Conservation (phyloP, 2,329 filamentous ascomycete species). For the Alternaria triticina region DNA sequence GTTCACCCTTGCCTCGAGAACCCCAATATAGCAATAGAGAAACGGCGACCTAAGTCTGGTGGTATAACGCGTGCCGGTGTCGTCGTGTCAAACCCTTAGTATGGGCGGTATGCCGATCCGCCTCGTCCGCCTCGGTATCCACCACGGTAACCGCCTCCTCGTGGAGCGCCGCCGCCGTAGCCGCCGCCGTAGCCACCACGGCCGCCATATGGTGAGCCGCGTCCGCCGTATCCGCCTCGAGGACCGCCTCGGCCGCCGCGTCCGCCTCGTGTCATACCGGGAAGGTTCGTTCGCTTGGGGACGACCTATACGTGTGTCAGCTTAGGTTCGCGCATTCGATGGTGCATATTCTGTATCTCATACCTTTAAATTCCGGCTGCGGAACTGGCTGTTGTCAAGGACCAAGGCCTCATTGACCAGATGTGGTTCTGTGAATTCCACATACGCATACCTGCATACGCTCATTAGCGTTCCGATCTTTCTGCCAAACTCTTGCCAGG, state of each 20-base stretch:
- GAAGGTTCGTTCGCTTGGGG: conserved; percentile 95
- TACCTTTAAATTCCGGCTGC: conserved; percentile 94
- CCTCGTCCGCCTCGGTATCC: conserved; percentile 44
- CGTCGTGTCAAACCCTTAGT: conserved; percentile 10
- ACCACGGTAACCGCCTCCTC: conserved; percentile 52
- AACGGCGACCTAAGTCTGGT: conserved; percentile 3
- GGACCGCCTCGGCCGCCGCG: conserved; percentile 64
- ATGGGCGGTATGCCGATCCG: conserved; percentile 29
- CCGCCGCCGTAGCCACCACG: conserved; percentile 38
- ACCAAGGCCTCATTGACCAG: conserved; percentile 92
- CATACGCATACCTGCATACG: conserved; percentile 87
- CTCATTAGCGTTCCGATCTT: conserved; percentile 61
- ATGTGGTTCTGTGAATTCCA: conserved; percentile 94
- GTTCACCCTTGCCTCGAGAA: neutral
- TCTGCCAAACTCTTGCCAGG: conserved; percentile 62
- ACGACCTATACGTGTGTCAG: conserved; percentile 62
- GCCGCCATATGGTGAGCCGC: conserved; percentile 58
- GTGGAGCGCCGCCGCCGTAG: conserved; percentile 40
- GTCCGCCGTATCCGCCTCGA: conserved; percentile 54
- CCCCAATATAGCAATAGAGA: neutral
- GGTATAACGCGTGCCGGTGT: neutral
- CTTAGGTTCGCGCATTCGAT: conserved; percentile 14
- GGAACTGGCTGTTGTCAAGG: conserved; percentile 94
- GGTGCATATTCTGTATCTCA: neutral
- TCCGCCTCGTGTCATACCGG: conserved; percentile 86